These are phyloP conservation scores for Parasarocladium wereldwijsianum DNA, from an alignment of 2,329 filamentous ascomycete genomes.

Conservation along the genomic window DNA sequence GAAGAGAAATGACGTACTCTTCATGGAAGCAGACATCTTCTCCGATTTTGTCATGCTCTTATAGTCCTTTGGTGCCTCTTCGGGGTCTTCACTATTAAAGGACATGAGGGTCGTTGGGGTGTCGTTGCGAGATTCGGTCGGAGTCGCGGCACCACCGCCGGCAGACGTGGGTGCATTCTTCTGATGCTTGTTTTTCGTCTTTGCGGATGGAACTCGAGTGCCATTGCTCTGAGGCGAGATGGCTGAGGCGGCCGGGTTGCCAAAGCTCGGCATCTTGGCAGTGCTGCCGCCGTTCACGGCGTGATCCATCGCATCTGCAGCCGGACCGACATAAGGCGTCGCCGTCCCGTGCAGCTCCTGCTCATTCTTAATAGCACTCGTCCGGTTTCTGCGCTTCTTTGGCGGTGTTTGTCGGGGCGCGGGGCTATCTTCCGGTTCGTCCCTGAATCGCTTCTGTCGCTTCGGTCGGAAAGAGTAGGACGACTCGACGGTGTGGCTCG, in stretches of 20 bases:
- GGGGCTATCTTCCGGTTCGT: constrained; percentile 29
- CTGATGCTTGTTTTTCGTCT: no score
- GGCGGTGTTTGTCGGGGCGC: constrained; percentile 19
- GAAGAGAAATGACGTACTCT: constrained; percentile 29
- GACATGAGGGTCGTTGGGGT: constrained; percentile 10
- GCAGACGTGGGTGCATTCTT: no score
- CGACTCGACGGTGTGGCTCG: constrained; percentile 32
- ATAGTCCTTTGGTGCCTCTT: constrained; percentile 37
- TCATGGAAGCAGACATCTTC: constrained; percentile 53
- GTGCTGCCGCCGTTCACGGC: no score
- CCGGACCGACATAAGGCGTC: no score
- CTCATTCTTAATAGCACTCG: no score
- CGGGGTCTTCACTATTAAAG: constrained; percentile 15
- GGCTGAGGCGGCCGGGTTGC: no score
- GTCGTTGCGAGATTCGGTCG: constrained; percentile 18
- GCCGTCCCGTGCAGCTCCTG: no score
- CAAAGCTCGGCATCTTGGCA: no score
- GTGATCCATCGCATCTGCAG: no score
- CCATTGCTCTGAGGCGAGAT: no score
- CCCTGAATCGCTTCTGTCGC: constrained; percentile 36
- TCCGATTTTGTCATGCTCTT: constrained; percentile 48
- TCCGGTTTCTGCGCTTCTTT: constrained; percentile 19
- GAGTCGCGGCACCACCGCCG: no score
- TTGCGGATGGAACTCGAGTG: no score
- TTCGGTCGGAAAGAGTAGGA: constrained; percentile 40